Base-by-base conservation (phyloP, 169 alveolate species). In the Plasmodium blacklocki region DNA sequence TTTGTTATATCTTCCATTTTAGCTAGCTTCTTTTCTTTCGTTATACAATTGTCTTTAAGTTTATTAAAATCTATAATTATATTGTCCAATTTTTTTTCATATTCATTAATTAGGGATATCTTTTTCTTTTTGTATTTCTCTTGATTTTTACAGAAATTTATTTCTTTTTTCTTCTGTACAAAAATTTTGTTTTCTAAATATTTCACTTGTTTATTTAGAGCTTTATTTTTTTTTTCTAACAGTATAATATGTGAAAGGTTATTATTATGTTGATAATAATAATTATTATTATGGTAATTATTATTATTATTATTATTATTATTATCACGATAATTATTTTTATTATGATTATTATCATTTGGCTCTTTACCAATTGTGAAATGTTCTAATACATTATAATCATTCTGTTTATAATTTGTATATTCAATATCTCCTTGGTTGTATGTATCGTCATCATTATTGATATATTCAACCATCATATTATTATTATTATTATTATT, bases 31-130 rank as follows among this genome's bases (percentile, higher is more conserved):
- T 67, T 80, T n/a, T 80, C 90, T 23, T 80, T 80, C 23, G 14
- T 67, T 26, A 73, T 67, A 11, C 80, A 66, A 4, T 21, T 56
- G 5, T 80, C 85, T 54, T 80, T 80, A 32, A 80, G 56, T 18
- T 80, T 80, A 15, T 80, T 80, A 23, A 80, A 60, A 32, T 80
- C 90, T 9, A 18, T 62, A 45, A 80, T 80, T 21, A 80, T 80
- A 52, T 70, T 59, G 45, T 80, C 90, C 1, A 80, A 54, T 68
- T 80, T 80, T 72, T 67, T 80, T 68, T 80, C 90, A 49, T 80
- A 80, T 32, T 80, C 83, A 15, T 29, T 67, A 80, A 80, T 62
- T 15, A 68, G 12, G 11, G 83, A 18, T 43, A 80, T 9, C 23
- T 56, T 56, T 67, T 67, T 80, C 15, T 64, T 76, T 68, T 80